Percentiles rank a stretch among this genome's conserved stretches.
Conservation (phyloP, 2,329 filamentous ascomycete genomes). For the Phialemonium atrogriseum region DNA sequence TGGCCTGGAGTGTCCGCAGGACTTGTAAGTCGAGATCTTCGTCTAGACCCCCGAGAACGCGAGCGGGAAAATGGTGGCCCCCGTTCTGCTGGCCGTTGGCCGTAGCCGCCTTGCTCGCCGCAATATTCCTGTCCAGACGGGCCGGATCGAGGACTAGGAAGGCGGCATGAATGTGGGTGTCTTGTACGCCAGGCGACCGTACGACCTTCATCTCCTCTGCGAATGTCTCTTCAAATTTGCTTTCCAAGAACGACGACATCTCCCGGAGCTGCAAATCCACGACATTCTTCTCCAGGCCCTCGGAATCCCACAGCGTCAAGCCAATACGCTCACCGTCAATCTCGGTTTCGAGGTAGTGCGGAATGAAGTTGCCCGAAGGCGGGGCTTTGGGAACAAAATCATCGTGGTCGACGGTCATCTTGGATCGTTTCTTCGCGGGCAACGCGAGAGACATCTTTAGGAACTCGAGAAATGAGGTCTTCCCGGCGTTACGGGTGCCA, state of each 20-base stretch:
- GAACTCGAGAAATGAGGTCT: slow-evolving; percentile 95
- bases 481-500: slow-evolving; percentile 79
- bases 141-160: slow-evolving; percentile 87
- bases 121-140: slow-evolving; percentile 75
- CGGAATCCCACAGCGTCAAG: slow-evolving; percentile 92
- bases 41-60: slow-evolving; percentile 63
- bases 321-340: slow-evolving; percentile 88
- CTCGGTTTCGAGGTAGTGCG: slow-evolving; percentile 88
- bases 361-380: slow-evolving; percentile 65
- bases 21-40: slow-evolving; percentile 88
- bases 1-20: slow-evolving; percentile 77
- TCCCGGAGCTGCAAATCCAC: slow-evolving; percentile 91
- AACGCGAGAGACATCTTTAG: slow-evolving; percentile 78
- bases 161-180: slow-evolving; percentile 95
- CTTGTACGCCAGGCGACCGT: slow-evolving; percentile 82
- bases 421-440: slow-evolving; percentile 67
- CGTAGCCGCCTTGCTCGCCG: slow-evolving; percentile 49
- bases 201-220: slow-evolving; percentile 96
- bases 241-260: slow-evolving; percentile 87
- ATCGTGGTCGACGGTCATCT: slow-evolving; percentile 46
- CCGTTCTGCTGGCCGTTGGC: slow-evolving; percentile 43
- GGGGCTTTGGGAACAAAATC: slow-evolving; percentile 44
- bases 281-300: slow-evolving; percentile 88
- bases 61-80: slow-evolving; percentile 33
- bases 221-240: slow-evolving; percentile 97